Percentiles rank a stretch among this genome's conserved stretches.
Conservation (phyloP, 352 stramenopile genomes). For the Phytophthora crassamura region DNA sequence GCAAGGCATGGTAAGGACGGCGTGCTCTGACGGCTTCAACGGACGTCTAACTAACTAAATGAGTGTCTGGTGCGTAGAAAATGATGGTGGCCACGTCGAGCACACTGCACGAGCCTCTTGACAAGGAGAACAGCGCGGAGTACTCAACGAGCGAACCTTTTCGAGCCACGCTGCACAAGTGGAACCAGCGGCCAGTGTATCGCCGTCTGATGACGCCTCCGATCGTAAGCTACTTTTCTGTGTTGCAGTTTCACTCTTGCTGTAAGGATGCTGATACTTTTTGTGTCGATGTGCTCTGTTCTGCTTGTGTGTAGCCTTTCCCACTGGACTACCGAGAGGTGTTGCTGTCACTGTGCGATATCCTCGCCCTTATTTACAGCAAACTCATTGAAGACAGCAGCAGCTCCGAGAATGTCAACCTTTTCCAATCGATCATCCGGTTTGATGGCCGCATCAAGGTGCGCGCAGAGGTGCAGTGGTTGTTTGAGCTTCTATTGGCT, state of each 20-base stretch:
- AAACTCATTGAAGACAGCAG: slow-evolving; percentile 82
- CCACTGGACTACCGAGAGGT: slow-evolving; percentile 84
- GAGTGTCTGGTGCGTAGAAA: slow-evolving; percentile 53
- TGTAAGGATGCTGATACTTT: slow-evolving; percentile 1
- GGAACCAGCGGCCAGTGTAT: slow-evolving; percentile 84
- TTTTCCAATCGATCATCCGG: slow-evolving; percentile 81
- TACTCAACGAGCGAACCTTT: slow-evolving; percentile 67
- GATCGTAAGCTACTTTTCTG: slow-evolving; percentile 51
- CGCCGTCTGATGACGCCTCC: slow-evolving; percentile 72
- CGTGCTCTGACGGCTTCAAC: too few relatives aligned
- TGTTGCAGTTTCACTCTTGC: neutral
- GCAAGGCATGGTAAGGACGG: slow-evolving; percentile 72
- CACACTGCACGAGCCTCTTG: slow-evolving; percentile 65
- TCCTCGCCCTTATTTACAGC: slow-evolving; percentile 84
- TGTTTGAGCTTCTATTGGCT: too few relatives aligned
- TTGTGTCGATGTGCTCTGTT: too few relatives aligned
- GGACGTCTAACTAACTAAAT: neutral
- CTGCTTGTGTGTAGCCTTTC: slow-evolving; percentile 59
- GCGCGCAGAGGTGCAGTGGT: too few relatives aligned
- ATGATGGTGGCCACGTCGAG: slow-evolving; percentile 83
- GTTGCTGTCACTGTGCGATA: slow-evolving; percentile 82
- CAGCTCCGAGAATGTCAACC: slow-evolving; percentile 71
- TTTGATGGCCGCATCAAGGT: slow-evolving; percentile 89
- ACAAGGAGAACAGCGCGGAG: slow-evolving; percentile 42
- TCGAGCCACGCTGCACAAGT: slow-evolving; percentile 76